A percentile compares a stretch with the other conserved stretches of the same genome.
These are phyloP conservation scores for Boletellus deceptivus DNA, from an alignment of 1,284 basidiomycete species.

Conservation along the genomic window DNA sequence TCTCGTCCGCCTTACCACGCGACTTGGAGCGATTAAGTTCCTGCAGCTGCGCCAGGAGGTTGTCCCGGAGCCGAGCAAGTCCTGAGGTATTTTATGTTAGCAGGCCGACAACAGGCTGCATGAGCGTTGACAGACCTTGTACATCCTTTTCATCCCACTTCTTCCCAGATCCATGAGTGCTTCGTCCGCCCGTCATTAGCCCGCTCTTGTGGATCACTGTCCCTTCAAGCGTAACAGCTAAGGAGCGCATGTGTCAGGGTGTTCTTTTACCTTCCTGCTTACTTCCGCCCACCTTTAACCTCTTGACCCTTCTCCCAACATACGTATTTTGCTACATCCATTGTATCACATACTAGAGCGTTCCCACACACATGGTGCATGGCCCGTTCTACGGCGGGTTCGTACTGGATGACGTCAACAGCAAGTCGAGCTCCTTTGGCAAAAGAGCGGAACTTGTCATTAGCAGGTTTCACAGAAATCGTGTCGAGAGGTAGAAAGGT, in stretches of 20 bases:
- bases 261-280: neutral
- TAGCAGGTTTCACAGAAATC: slow-evolving; percentile 90
- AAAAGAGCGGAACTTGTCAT: slow-evolving; percentile 92
- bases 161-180: slow-evolving; percentile 66
- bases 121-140: slow-evolving; percentile 51
- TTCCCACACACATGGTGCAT: slow-evolving; percentile 97
- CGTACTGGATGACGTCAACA: slow-evolving; percentile 91
- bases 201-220: slow-evolving; percentile 98
- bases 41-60: slow-evolving; percentile 73
- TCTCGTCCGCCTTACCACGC: slow-evolving; percentile 80
- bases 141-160: slow-evolving; percentile 96
- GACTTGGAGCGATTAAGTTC: slow-evolving; percentile 84
- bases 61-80: slow-evolving; percentile 72
- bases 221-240: slow-evolving; percentile 95
- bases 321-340: slow-evolving; percentile 88
- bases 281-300: slow-evolving; percentile 75
- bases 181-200: slow-evolving; percentile 92
- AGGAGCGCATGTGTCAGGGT: neutral
- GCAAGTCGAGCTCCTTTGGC: slow-evolving; percentile 90
- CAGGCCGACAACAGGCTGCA: neutral
- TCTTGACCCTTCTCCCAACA: slow-evolving; percentile 94
- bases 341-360: slow-evolving; percentile 91
- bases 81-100: slow-evolving; percentile 41
- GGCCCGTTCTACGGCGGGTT: slow-evolving; percentile 84
- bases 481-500: slow-evolving; percentile 98